These are phyloP conservation scores for Trifolium repens DNA, from an alignment of 306 rosid species.

Conservation along the genomic window DNA sequence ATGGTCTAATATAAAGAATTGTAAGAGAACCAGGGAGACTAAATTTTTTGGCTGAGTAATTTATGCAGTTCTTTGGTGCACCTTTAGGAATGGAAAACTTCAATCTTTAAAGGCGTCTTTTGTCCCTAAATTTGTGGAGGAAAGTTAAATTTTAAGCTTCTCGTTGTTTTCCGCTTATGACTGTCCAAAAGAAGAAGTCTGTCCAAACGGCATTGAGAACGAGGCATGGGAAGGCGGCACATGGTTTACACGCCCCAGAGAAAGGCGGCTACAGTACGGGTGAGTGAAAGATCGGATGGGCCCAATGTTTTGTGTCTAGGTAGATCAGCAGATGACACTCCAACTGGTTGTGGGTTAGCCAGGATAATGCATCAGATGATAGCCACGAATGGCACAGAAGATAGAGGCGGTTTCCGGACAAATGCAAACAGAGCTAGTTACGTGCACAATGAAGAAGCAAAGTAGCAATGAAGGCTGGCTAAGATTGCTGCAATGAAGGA, in stretches of 20 bases:
- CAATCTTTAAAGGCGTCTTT: not conserved
- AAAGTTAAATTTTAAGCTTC: not conserved
- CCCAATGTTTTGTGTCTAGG: not conserved
- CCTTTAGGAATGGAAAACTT: not conserved
- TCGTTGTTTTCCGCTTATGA: not conserved
- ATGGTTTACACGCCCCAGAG: not conserved
- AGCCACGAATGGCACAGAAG: not conserved
- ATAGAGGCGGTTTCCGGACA: not conserved
- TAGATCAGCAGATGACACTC: not conserved
- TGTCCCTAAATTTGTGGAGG: not conserved
- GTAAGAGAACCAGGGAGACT: not conserved
- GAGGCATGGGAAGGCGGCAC: not conserved
- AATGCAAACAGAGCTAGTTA: not conserved
- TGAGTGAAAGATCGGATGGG: not conserved
- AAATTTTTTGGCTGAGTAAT: not conserved
- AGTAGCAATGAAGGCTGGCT: not conserved
- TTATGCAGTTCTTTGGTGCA: not conserved
- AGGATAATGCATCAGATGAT: not conserved
- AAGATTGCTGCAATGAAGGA: slow-evolving; percentile 5
- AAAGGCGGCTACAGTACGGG: not conserved
- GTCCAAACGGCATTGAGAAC: not conserved
- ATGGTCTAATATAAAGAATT: not conserved
- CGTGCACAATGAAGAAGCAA: not conserved
- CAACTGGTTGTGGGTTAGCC: not conserved
- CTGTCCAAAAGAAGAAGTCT: not conserved